Evolutionary conservation across 257 asterid species (phyloP), one percentile per base, ranked within the genome.

Genomic region (Ballota nigra): DNA sequence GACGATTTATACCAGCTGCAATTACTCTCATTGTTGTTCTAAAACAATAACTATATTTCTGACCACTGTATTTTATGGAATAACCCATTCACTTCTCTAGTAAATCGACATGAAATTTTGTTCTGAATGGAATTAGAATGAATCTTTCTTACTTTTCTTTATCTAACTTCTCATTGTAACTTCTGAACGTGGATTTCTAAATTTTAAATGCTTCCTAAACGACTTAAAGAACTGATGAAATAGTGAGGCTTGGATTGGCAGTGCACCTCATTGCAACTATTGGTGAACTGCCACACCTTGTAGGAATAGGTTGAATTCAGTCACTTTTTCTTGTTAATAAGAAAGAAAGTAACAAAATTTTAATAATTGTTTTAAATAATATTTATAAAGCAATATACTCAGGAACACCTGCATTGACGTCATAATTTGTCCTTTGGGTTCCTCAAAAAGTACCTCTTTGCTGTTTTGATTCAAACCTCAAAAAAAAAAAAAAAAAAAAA

Each of bases 381-480:
- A 65, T 18, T 59, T 69, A 64, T 49, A 57, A 63, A 60, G 59
- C 40, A 13, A 24, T 67, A 38, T 45, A 41, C 22, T 73, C 23
- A 23, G 41, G 10, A 16, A 18, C 51, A 31, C 73, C 68, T 45
- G 20, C 23, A 33, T 61, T 41, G 57, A 60, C 38, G 75, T 71
- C 60, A 73, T 9, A 26, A 49, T 43, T 18, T 69, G 18, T 41
- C 47, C 24, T 47, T 75, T 64, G 60, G 66, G 24, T 49, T 78
- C 49, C 76, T 71, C 58, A 18, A 61, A 74, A 63, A 55, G 22
- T 57, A 28, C n/a, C 68, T 69, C 43, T 31, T 76, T 56, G 56
- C 55, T 43, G 6, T 41, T 62, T 67, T 55, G 53, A 70, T 71
- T n/a, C n/a, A n/a, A n/a, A n/a, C n/a, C n/a, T n/a, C n/a, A n/a